Evolutionary conservation across 768 basidiomycete species (phyloP).

Genomic region (Psilocybe azurescens): DNA sequence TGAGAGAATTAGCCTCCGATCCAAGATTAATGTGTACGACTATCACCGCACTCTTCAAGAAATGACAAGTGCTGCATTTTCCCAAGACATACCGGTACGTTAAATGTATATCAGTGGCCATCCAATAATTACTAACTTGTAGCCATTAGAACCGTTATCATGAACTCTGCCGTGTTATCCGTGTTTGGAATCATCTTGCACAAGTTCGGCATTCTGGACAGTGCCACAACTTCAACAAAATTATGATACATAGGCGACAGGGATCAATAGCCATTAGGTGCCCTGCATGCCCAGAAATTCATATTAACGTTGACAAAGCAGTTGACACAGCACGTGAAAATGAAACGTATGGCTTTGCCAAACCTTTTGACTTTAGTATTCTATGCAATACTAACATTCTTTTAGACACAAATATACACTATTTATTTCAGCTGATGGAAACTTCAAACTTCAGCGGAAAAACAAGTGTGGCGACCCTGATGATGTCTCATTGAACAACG

Average conservation of each 20-base stretch:
- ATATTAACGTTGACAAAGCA: slow-evolving; percentile 29
- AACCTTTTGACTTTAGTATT: too few species aligned
- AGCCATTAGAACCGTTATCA: slow-evolving; percentile 26
- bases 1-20: slow-evolving; percentile 33
- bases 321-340: slow-evolving; percentile 18
- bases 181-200: slow-evolving; percentile 29
- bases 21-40: slow-evolving; percentile 36
- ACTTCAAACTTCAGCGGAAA: slow-evolving; percentile 30
- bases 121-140: too few species aligned
- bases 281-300: slow-evolving; percentile 30
- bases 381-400: neutral
- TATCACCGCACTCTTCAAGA: slow-evolving; percentile 27
- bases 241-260: slow-evolving; percentile 13
- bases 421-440: slow-evolving; percentile 33
- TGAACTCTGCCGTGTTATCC: slow-evolving; percentile 24
- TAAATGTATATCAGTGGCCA: too few species aligned
- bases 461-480: slow-evolving; percentile 33
- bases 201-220: slow-evolving; percentile 24
- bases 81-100: slow-evolving; percentile 28
- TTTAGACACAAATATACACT: slow-evolving; percentile 31
- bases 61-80: slow-evolving; percentile 27
- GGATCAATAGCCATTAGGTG: slow-evolving; percentile 24
- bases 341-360: slow-evolving; percentile 18
- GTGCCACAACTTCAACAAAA: slow-evolving; percentile 24
- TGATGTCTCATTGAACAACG: slow-evolving; percentile 31